Evolutionary conservation across 495 filamentous ascomycete species (phyloP).

Genomic region (Penicillium bialowiezense): DNA sequence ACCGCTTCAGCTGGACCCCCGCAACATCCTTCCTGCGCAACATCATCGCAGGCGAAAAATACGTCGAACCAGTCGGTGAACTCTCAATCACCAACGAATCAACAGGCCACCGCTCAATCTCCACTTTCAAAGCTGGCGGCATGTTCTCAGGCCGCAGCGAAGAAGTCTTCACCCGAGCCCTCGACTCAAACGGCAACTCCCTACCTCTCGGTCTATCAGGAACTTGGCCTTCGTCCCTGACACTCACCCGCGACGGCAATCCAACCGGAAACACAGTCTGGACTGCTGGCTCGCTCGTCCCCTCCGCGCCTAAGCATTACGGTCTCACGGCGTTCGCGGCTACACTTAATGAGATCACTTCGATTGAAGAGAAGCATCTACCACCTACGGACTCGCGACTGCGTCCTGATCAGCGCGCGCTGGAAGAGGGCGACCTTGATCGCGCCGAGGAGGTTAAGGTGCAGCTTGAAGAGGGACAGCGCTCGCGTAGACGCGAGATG

Average conservation of each 20-base stretch:
- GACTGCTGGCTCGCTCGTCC: constrained; percentile 71
- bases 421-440: constrained; percentile 80
- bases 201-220: constrained; percentile 65
- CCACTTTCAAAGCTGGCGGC: constrained; percentile 87
- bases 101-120: constrained; percentile 71
- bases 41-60: constrained; percentile 97
- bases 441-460: constrained; percentile 80
- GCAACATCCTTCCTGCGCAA: constrained; percentile 91
- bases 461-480: constrained; percentile 80
- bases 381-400: constrained; percentile 80
- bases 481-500: constrained; percentile 67
- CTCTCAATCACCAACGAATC: constrained; percentile 81
- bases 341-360: constrained; percentile 80
- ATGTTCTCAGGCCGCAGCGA: constrained; percentile 96
- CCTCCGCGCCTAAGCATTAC: constrained; percentile 72
- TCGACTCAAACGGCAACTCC: constrained; percentile 59
- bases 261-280: constrained; percentile 64
- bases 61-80: constrained; percentile 88
- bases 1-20: constrained; percentile 78
- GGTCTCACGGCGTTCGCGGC: constrained; percentile 87
- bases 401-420: constrained; percentile 87
- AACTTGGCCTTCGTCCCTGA: constrained; percentile 78
- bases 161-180: constrained; percentile 74
- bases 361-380: constrained; percentile 66
- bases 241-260: constrained; percentile 56